Base-by-base conservation (phyloP, 192 early-diverging fungal genomes). In the Gaertneriomyces semiglobifer region DNA sequence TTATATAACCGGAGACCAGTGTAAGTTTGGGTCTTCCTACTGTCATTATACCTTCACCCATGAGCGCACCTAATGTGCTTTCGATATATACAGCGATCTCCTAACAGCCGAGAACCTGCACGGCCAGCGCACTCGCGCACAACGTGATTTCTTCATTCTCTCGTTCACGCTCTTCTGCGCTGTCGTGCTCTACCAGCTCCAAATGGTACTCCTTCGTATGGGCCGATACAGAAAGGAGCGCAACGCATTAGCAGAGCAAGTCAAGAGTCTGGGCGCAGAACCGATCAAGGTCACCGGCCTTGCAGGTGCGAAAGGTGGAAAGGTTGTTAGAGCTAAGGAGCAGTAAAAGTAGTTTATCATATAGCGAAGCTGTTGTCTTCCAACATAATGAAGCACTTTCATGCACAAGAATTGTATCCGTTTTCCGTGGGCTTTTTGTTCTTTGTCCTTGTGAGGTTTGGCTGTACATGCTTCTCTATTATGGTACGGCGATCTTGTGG, bases 171-270 rank as follows among this genome's bases (percentile, higher is more conserved):
- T 62, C 7, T 63, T 70, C 40, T 55, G 41, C 44, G 68, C 68
- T 41, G 19, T 70, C 19, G 59, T 62, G 51, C 52, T 63, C 2
- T 63, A 70, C 53, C 68, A 70, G 39, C 9, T 70, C 20, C 40
- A 53, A 20, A 46, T 70, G 52, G 18, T 70, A 25, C 61, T 70
- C 16, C 58, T 70, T 12, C 59, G 68, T 1, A 70, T 70, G 68
- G 68, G 68, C 48, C 60, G 68, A n/a, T 70, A 70, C 60, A 14
- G 68, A n/a, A 70, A 70, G 59, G 41, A 70, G 33, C 48, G 68
- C 20, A 70, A 70, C 44, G 68, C 61, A 11, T 54, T 70, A 7
- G 53, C 12, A 16, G 53, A 70, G 19, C 68, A 70, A 53, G 60
- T 70, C 43, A 70, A 47, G 48, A 53, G 48, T 11, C 60, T 70